Percentiles rank a stretch among this genome's conserved stretches.
Evolutionary conservation across 1,139 yeast genomes (phyloP).

Genomic region (Taiozyma sp.): DNA sequence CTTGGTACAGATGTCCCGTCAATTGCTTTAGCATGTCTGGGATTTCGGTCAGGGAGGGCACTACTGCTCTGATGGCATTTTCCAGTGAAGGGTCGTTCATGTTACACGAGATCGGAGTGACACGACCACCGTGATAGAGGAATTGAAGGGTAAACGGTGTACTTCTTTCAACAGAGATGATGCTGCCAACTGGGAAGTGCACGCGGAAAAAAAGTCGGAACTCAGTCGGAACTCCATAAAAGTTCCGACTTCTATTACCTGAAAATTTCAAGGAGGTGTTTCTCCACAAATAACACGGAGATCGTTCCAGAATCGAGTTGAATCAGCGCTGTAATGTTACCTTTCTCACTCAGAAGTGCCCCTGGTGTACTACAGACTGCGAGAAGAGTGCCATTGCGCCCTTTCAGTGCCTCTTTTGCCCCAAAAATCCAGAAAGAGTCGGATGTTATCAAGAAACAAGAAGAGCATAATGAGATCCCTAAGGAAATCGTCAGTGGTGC

Average conservation of each 20-base stretch:
- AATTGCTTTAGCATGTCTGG: conserved; percentile 45
- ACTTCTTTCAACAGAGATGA: too few species aligned
- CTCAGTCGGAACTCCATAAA: too few species aligned
- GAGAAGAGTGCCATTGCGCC: neutral
- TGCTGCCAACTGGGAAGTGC: too few species aligned
- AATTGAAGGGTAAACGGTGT: too few species aligned
- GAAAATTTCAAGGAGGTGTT: neutral
- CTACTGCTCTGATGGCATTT: conserved; percentile 37
- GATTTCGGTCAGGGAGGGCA: conserved; percentile 44
- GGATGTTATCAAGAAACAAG: conserved; percentile 14
- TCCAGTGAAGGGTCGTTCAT: conserved; percentile 20
- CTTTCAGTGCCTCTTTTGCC: neutral
- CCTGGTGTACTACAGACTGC: neutral
- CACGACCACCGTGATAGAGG: neutral
- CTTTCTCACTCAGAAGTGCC: neutral
- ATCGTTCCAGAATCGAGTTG: neutral
- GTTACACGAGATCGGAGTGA: neutral
- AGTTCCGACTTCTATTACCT: neutral
- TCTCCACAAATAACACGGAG: neutral
- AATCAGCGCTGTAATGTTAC: neutral
- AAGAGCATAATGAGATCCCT: conserved; percentile 28
- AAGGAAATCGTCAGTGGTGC: conserved; percentile 80
- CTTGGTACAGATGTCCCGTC: conserved; percentile 46
- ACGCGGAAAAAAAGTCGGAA: neutral
- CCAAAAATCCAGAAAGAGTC: neutral